Evolutionary conservation across 139 green algal species (phyloP).

Genomic region (Yamagishiella unicocca): DNA sequence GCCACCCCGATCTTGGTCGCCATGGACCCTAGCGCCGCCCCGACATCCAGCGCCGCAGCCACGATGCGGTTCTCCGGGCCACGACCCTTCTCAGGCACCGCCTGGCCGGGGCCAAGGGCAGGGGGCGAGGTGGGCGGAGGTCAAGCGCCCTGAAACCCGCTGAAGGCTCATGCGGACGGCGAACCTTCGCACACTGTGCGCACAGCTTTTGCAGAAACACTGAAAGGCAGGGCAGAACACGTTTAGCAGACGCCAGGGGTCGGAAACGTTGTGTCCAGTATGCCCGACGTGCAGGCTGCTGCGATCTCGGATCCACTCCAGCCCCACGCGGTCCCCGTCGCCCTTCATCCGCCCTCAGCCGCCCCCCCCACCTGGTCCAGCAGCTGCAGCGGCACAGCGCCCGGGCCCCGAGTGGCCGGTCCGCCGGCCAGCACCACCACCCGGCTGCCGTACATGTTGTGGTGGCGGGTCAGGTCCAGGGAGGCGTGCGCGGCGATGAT

Average conservation of each 20-base stretch:
- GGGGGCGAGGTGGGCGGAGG: neutral
- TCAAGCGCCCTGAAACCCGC: too few species aligned
- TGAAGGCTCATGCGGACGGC: too few species aligned
- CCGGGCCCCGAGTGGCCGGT: conserved; percentile 17
- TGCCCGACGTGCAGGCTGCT: too few species aligned
- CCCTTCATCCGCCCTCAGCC: too few species aligned
- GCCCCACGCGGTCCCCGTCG: neutral
- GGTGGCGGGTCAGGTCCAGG: conserved; percentile 5
- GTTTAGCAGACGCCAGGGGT: too few species aligned
- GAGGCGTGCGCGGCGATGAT: conserved; percentile 12
- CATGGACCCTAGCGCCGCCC: conserved; percentile 17
- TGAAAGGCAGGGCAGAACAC: too few species aligned
- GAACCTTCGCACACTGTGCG: too few species aligned
- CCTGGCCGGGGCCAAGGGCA: neutral
- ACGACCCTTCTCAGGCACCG: conserved; percentile 22
- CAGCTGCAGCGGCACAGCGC: conserved; percentile 33
- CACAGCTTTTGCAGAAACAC: too few species aligned
- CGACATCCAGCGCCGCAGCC: conserved; percentile 16
- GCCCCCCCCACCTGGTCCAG: conserved; percentile 20
- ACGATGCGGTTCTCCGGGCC: neutral
- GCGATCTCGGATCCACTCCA: too few species aligned
- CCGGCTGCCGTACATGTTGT: conserved; percentile 1
- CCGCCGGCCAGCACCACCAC: conserved; percentile 32
- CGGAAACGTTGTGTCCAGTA: too few species aligned
- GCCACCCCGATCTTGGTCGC: neutral